Evolutionary conservation across 768 basidiomycete species (phyloP), one percentile per base, ranked within the genome.

Genomic region (Filobasidium wieringae): DNA sequence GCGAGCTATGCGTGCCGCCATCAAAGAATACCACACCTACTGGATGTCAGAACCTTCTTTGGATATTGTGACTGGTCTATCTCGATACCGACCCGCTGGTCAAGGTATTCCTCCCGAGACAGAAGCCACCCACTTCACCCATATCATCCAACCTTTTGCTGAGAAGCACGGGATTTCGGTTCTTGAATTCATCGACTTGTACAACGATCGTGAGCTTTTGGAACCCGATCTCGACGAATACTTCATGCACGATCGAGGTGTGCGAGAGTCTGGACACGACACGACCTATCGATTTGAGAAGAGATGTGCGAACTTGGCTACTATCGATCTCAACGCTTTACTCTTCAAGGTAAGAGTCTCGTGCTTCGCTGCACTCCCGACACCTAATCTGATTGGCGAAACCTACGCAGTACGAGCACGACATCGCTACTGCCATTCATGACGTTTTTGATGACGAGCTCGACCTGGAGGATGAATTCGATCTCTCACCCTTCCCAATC

Each of bases 221-320:
- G 91, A 93, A 73, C 91, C 91, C 5, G 81, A 76, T 55, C 81
- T 99, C 2, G 93, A 99, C 74, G 93, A 92, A 68, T 99, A 96
- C 78, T 96, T 99, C 79, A 73, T 93, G 61, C 93, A 95, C 74
- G 93, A 96, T 71, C 88, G 93, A 58, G 82, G 90, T 9, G 92
- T 99, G 30, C 86, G 93, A 53, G 93, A 99, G 77, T 89, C 87
- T 7, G 91, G 93, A 36, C 91, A 93, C 73, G 91, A 93, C 72
- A 93, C 91, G 51, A 88, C 89, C 2, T 99, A 99, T 74, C 83
- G 93, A 14, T 89, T 99, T 72, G 93, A 99, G 78, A 91, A 92
- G 77, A 86, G 88, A 17, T 96, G 91, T 68, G 93, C 91, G 19
- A 93, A 96, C 76, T 82, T 99, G 39, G 93, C 85, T 5, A 99